These are phyloP conservation scores for Arthrobotrys conoides DNA, from an alignment of 2,329 filamentous ascomycete species.

Conservation along the genomic window DNA sequence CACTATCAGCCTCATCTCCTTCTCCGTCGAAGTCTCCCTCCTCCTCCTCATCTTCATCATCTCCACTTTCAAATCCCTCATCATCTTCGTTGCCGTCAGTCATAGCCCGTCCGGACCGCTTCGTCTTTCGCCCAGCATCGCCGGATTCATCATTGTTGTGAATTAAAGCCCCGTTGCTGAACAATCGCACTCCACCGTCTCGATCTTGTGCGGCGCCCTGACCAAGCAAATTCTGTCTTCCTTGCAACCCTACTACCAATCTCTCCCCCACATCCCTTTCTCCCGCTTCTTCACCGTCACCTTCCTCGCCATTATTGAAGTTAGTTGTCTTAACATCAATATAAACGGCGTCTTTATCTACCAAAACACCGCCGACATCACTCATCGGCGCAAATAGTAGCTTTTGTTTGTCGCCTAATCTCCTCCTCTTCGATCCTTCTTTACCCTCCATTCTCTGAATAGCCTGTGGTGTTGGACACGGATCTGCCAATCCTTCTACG, in stretches of 20 bases:
- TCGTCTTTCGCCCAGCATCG: constrained; percentile 75
- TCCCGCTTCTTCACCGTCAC: constrained; percentile 73
- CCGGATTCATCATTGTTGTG: constrained; percentile 72
- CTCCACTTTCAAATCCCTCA: constrained; percentile 67
- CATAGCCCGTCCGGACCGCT: constrained; percentile 72
- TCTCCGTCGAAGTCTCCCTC: constrained; percentile 74
- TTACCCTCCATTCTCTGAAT: constrained; percentile 88
- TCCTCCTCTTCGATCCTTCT: constrained; percentile 75
- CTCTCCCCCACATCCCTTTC: constrained; percentile 95
- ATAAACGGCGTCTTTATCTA: constrained; percentile 97
- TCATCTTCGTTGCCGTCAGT: constrained; percentile 71
- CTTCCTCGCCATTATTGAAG: constrained; percentile 71
- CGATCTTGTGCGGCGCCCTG: constrained; percentile 70
- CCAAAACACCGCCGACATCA: constrained; percentile 93
- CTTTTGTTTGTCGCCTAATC: constrained; percentile 96
- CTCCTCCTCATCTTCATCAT: constrained; percentile 70
- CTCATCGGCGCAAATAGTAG: constrained; percentile 97
- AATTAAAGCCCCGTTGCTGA: constrained; percentile 81
- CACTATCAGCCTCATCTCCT: constrained; percentile 72
- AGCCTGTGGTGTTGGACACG: constrained; percentile 93
- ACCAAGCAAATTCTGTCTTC: constrained; percentile 84
- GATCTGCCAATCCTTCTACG: constrained; percentile 91
- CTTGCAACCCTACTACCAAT: constrained; percentile 90
- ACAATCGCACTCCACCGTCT: constrained; percentile 86
- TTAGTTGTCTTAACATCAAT: constrained; percentile 80